phyloP scores from a whole-genome alignment of 164 flowering plant species.

The Magnolia kwangsiensis region DNA sequence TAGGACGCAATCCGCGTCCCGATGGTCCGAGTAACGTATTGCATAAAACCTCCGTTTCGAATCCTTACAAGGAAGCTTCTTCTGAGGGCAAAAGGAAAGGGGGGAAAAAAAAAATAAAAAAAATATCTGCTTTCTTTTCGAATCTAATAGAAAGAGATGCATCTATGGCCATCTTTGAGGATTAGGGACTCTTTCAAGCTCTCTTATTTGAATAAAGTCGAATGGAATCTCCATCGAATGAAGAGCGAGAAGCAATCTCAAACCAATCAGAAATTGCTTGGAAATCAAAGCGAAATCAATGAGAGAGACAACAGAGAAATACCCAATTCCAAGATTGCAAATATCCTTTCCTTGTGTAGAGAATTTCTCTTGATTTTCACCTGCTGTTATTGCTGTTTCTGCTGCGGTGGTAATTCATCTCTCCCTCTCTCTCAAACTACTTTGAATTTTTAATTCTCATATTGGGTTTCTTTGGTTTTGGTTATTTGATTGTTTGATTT shows the following conservation, averaged over 20 bases:
- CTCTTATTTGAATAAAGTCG: constrained; percentile 42
- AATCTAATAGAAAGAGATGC: constrained; percentile 36
- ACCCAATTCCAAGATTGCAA: constrained; percentile 7
- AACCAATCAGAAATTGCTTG: constrained; percentile 30
- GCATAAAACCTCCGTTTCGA: too few relatives aligned
- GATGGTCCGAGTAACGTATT: too few relatives aligned
- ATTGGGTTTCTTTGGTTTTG: background rate
- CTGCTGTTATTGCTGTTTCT: constrained; percentile 62
- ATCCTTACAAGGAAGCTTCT: too few relatives aligned
- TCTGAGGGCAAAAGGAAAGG: too few relatives aligned
- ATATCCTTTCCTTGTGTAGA: constrained; percentile 14
- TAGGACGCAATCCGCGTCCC: too few relatives aligned
- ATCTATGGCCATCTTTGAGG: constrained; percentile 62
- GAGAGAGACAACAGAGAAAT: background rate
- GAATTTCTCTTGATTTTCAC: constrained; percentile 43
- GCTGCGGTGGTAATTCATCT: constrained; percentile 60
- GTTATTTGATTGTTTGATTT: background rate
- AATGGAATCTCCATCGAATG: constrained; percentile 54
- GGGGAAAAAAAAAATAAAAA: too few relatives aligned
- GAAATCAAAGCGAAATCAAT: constrained; percentile 8
- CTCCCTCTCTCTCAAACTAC: background rate
- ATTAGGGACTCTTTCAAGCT: constrained; percentile 63
- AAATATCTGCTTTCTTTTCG: too few relatives aligned
- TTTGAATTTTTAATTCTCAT: background rate
- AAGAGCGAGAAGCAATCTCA: constrained; percentile 31